Evolutionary conservation across 495 filamentous ascomycete genomes (phyloP).

Genomic region (Bryoglossum gracile): DNA sequence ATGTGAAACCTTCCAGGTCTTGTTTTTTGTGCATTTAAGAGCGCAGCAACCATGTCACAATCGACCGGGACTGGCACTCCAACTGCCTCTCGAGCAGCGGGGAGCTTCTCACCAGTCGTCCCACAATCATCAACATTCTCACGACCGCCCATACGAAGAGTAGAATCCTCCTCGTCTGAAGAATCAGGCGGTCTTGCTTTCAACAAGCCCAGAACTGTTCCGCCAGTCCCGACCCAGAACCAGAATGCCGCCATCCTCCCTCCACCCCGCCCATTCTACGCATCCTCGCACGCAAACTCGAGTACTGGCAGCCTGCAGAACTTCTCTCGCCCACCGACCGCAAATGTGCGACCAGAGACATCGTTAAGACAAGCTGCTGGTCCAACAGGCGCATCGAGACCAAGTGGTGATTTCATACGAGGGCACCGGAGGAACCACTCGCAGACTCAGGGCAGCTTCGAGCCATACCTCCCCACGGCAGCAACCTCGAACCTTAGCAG

Average conservation of each 20-base stretch:
- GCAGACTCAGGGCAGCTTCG: slow-evolving; percentile 83
- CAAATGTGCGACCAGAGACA: slow-evolving; percentile 6
- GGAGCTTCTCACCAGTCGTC: slow-evolving; percentile 49
- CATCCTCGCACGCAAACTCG: slow-evolving; percentile 13
- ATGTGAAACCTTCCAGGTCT: slow-evolving; percentile 17
- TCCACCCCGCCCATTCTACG: slow-evolving; percentile 12
- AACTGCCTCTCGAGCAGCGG: slow-evolving; percentile 38
- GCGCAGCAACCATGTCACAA: slow-evolving; percentile 36
- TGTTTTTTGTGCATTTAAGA: slow-evolving; percentile 20
- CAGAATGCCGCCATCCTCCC: slow-evolving; percentile 11
- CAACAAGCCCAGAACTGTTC: slow-evolving; percentile 5
- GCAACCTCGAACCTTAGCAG: slow-evolving; percentile 37
- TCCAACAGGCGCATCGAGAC: not conserved
- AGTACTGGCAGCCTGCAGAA: slow-evolving; percentile 38
- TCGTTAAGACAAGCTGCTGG: slow-evolving; percentile 21
- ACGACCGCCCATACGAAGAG: slow-evolving; percentile 32
- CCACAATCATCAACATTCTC: slow-evolving; percentile 30
- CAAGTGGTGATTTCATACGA: slow-evolving; percentile 11
- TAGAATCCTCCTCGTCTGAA: slow-evolving; percentile 36
- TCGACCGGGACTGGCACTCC: slow-evolving; percentile 39
- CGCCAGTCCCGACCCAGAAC: not conserved
- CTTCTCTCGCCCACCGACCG: slow-evolving; percentile 41
- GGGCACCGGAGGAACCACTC: slow-evolving; percentile 47
- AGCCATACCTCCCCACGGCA: slow-evolving; percentile 74
- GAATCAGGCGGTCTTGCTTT: slow-evolving; percentile 29